Evolutionary conservation across 306 rosid species (phyloP), one percentile per base, ranked within the genome.

Genomic region (Quercus engelmannii): DNA sequence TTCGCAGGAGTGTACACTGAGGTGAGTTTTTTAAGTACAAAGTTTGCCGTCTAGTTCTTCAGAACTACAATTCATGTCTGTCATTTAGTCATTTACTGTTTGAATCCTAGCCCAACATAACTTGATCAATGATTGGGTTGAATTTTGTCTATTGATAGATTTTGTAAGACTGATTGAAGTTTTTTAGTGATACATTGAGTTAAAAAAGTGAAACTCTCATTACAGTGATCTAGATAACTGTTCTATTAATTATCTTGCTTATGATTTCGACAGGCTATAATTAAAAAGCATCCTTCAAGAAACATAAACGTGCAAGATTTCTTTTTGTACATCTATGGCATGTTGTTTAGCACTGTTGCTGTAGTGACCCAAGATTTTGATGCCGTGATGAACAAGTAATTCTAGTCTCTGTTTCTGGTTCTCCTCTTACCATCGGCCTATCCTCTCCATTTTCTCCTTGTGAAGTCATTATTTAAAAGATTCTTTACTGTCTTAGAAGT

Each of bases 311-410:
- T 92, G 78, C 98, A 95, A 79, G 91, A 95, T 86, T 95, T 95
- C 87, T 92, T 97, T 97, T 81, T 95, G 90, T 95, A 95, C 31
- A 73, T 91, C 69, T 95, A 91, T 76, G 98, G 99, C 64, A 95
- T 91, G 99, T 81, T 84, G 63, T 92, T 95, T 97, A 95, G 93
- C 78, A 92, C 88, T 81, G 73, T 88, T 81, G 99, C 98, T 61
- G 92, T 92, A 81, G n/a, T 92, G 90, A 81, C 90, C 88, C 99
- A 92, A 90, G 99, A 95, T 89, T 95, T 90, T 74, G 97, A 95
- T 87, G 93, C 92, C 7, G 95, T 95, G 70, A 74, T 88, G 83
- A 95, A 89, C 89, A 89, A 91, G 98, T 95, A 92, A 85, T 64
- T 78, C 76, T 23, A 80, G 13, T 55, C 63, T 83, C 67, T 56